Evolutionary conservation across 352 stramenopile genomes (phyloP), one percentile per base, ranked within the genome.

Genomic region (Pythium brachiatum): DNA sequence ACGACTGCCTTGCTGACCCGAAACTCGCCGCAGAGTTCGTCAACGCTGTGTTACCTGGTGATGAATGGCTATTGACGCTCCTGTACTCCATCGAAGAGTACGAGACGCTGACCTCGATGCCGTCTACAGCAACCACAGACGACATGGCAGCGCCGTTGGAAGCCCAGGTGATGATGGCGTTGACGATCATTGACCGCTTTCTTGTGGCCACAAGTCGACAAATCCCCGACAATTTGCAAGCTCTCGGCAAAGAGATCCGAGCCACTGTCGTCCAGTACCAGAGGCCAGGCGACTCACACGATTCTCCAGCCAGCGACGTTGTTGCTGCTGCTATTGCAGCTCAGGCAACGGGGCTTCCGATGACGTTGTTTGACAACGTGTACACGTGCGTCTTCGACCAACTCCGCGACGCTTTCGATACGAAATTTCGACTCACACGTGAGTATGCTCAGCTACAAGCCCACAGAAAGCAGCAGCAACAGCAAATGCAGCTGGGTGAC

Each of bases 1-100:
- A 79, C 46, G 75, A 80, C 13, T 83, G 70, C 31, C 65, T 83
- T 4, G 67, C 62, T 1, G 75, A 83, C 53, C 66, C 72, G 21
- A 83, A 83, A 44, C 56, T 79, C 13, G 72, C 72, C 0, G 75
- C 75, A 7, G 75, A 83, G 48, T 80, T 83, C 47, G 69, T 79
- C 12, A 79, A 67, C 55, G 66, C 61, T 1, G 47, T 65, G 16
- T 41, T 83, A 23, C 70, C 75, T 7, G 61, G 70, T 2, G 70
- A 83, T 26, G 61, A 70, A n/a, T 66, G 60, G 26, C 51, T 80
- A 11, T 66, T 83, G 7, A 66, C 68, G 43, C 43, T 80, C 15
- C 38, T 79, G 8, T 80, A 77, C 31, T 79, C 72, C 0, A 73
- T 83, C 38, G 67, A 83, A 36, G 75, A 83, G 36, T 80, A 72